A percentile compares a stretch with the other conserved stretches of the same genome.
Evolutionary conservation across 2,329 filamentous ascomycete genomes (phyloP).

Genomic region (Epichloe brachyelytri): DNA sequence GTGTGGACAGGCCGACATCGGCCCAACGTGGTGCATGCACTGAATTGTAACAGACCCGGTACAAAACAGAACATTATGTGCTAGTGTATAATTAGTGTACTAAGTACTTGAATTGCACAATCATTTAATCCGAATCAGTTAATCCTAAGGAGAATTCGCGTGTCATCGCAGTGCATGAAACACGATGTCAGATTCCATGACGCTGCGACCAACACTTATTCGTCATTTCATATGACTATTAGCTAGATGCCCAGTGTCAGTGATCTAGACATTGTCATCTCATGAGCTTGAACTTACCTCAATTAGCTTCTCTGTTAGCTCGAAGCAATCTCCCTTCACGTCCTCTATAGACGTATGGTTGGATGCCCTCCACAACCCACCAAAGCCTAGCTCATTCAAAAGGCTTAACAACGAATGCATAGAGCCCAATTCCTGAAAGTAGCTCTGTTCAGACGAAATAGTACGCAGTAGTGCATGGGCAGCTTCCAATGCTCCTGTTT

Average conservation of each 20-base stretch:
- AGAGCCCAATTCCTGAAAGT: slow-evolving; percentile 34
- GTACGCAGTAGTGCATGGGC: slow-evolving; percentile 48
- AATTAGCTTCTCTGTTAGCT: slow-evolving; percentile 46
- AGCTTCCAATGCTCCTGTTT: slow-evolving; percentile 43
- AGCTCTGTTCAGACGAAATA: slow-evolving; percentile 40
- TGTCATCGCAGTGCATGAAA: not conserved
- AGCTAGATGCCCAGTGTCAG: slow-evolving; percentile 4
- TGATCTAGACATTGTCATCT: not conserved
- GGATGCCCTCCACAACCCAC: slow-evolving; percentile 47
- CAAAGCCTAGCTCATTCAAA: slow-evolving; percentile 48
- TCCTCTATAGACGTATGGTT: slow-evolving; percentile 37
- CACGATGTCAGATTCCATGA: not conserved
- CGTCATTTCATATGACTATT: slow-evolving; percentile 4
- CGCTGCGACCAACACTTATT: not conserved
- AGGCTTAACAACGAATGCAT: slow-evolving; percentile 36
- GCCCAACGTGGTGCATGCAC: not conserved
- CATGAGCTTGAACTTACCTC: slow-evolving; percentile 30
- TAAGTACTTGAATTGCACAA: too few relatives aligned
- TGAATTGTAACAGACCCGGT: too few relatives aligned
- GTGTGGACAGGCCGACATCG: slow-evolving; percentile 5
- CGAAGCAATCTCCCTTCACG: slow-evolving; percentile 37
- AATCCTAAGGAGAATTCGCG: not conserved
- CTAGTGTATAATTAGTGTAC: too few relatives aligned
- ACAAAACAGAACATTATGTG: too few relatives aligned
- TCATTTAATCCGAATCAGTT: too few relatives aligned